Conservation (phyloP, 805 yeast species). For the Lachancea sp. region DNA sequence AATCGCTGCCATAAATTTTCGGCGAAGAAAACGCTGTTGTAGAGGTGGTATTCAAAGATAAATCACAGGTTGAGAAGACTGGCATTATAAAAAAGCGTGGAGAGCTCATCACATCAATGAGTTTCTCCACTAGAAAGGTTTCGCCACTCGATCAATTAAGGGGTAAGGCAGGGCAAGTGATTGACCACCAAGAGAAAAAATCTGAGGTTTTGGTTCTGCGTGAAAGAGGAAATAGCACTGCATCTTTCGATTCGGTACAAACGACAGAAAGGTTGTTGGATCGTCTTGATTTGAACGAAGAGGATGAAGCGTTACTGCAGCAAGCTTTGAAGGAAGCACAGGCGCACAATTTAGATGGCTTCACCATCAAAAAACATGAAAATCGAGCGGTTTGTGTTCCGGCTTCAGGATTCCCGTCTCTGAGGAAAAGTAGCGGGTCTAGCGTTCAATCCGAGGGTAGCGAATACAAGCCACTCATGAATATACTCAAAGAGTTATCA, state of each 20-base stretch:
- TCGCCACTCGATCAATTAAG: conserved; percentile 8
- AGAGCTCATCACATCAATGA: neutral
- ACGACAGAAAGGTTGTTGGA: conserved; percentile 30
- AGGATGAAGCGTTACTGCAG: conserved; percentile 29
- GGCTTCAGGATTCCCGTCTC: conserved; percentile 30
- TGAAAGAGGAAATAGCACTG: conserved; percentile 16
- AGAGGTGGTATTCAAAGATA: neutral
- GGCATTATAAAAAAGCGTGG: neutral
- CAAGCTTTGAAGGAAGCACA: conserved; percentile 23
- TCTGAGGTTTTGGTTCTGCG: neutral
- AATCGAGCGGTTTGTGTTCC: conserved; percentile 25
- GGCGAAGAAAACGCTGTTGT: neutral
- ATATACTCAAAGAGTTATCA: conserved; percentile 5
- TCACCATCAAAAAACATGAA: conserved; percentile 8
- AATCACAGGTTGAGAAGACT: neutral
- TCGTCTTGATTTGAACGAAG: conserved; percentile 27
- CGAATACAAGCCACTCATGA: conserved; percentile 1
- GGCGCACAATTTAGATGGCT: conserved; percentile 9
- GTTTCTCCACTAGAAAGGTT: conserved; percentile 5
- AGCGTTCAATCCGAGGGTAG: neutral
- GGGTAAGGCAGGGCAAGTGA: neutral
- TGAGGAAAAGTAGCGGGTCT: conserved; percentile 12
- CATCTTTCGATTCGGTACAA: conserved; percentile 28
- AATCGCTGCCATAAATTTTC: too few relatives aligned
- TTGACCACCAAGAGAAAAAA: neutral